Base-by-base conservation (phyloP, 1,139 yeast genomes). In the Debaryomyces robertsiae region DNA sequence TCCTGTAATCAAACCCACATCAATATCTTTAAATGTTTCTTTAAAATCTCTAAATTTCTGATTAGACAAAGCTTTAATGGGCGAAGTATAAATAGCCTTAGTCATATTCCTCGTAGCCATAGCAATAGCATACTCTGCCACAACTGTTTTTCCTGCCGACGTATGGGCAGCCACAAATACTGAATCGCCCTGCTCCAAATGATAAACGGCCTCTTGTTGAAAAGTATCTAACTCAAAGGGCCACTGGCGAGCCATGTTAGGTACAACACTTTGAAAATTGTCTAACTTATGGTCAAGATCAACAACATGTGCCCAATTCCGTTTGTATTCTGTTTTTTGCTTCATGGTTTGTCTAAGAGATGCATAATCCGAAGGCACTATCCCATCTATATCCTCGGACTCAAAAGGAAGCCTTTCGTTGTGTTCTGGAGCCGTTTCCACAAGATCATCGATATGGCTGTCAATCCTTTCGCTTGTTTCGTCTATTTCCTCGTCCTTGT, bases 151-250 rank as follows among this genome's bases (percentile, higher is more conserved):
- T 62, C 96, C 96, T 1, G 96, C 96, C 4, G 95, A 88, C 0
- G 96, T 88, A 60, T 93, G 99, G 0, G 99, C 99, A 5, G 98
- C 97, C 3, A 93, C 98, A 62, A 93, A 88, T 2, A 93, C 99
- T 1, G 98, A 90, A 59, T 93, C 98, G 36, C 96, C 96, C 60
- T 91, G 95, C 58, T 93, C 99, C 49, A 93, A 75, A 66, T 93
- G 97, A 49, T 90, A 93, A 1, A 93, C 89, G 0, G 99, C 97
- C 57, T 94, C 97, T 59, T 94, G 91, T 63, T 93, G 99, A 67
- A 93, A 93, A 24, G 90, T 87, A 68, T 93, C 99, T 44, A 93
- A 73, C 50, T 86, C 91, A 55, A 93, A 93, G 0, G 98, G 98
- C 84, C 93, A 94, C 28, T 78, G 81, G 41, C 96, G 75, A 1